Evolutionary conservation across 139 green algal genomes (phyloP).

Genomic region (Micractinium conductrix): DNA sequence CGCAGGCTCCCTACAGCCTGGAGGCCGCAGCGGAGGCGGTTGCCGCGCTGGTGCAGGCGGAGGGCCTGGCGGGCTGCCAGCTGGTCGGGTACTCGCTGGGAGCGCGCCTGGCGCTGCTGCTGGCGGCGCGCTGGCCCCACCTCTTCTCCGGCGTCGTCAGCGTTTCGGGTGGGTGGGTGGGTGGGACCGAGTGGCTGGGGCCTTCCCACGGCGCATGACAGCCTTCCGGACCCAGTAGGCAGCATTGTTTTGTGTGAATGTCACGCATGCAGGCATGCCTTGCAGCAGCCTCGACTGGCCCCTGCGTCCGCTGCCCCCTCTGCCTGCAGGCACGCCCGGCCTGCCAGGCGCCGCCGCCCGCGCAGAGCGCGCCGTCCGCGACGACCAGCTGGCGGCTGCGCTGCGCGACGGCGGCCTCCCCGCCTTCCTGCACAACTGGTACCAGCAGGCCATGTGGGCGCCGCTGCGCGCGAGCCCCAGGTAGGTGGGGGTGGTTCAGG

Average conservation of each 20-base stretch:
- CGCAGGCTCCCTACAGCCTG: slow-evolving; percentile 44
- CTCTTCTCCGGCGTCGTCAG: slow-evolving; percentile 51
- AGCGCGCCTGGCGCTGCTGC: slow-evolving; percentile 71
- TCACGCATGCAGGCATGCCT: too few relatives aligned
- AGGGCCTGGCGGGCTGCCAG: slow-evolving; percentile 20
- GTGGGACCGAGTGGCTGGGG: background rate
- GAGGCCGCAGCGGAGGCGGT: slow-evolving; percentile 47
- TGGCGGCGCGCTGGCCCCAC: slow-evolving; percentile 32
- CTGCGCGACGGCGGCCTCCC: slow-evolving; percentile 48
- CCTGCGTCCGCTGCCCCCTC: background rate
- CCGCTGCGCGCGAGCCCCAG: slow-evolving; percentile 53
- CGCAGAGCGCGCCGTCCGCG: slow-evolving; percentile 45
- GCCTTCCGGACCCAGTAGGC: background rate
- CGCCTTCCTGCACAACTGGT: slow-evolving; percentile 79
- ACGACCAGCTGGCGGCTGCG: slow-evolving; percentile 56
- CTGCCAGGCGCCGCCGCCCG: slow-evolving; percentile 44
- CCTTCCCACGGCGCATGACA: too few relatives aligned
- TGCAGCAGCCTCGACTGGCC: too few relatives aligned
- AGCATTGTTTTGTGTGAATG: too few relatives aligned
- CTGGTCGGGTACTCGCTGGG: slow-evolving; percentile 90
- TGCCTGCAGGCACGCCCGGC: slow-evolving; percentile 17
- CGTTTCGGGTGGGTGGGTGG: slow-evolving; percentile 71
- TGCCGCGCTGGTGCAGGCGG: slow-evolving; percentile 36
- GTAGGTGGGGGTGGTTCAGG: slow-evolving; percentile 14
- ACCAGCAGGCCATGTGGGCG: slow-evolving; percentile 73